Conservation (phyloP, 2,329 filamentous ascomycete genomes). For the Cladophialophora psammophila region DNA sequence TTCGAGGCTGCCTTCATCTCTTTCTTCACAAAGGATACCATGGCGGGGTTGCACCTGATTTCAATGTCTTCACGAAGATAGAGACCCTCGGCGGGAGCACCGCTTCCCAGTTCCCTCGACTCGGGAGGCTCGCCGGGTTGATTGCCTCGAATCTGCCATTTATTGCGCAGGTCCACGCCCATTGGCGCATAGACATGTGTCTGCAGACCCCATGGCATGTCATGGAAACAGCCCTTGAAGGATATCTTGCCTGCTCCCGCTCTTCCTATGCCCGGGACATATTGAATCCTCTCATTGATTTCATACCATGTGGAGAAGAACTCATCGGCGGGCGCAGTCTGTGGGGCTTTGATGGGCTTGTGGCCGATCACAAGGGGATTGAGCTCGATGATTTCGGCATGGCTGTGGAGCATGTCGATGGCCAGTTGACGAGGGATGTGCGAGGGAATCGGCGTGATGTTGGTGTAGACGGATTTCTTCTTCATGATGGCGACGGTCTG, state of each 20-base stretch:
- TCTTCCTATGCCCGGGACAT: conserved; percentile 66
- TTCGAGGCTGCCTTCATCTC: conserved; percentile 79
- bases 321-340: conserved; percentile 73
- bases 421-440: conserved; percentile 73
- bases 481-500: conserved; percentile 26
- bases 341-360: conserved; percentile 70
- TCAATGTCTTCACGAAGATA: conserved; percentile 85
- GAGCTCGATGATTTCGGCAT: conserved; percentile 83
- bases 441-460: conserved; percentile 75
- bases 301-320: conserved; percentile 77
- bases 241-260: conserved; percentile 65
- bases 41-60: conserved; percentile 78
- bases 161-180: conserved; percentile 77
- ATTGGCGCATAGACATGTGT: conserved; percentile 86
- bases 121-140: conserved; percentile 73
- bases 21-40: conserved; percentile 79
- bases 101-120: conserved; percentile 70
- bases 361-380: conserved; percentile 82
- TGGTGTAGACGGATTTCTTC: conserved; percentile 36
- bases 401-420: conserved; percentile 76
- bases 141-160: conserved; percentile 79
- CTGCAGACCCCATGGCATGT: conserved; percentile 75
- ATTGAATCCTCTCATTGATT: conserved; percentile 77
- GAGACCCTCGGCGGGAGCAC: conserved; percentile 71
- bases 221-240: conserved; percentile 82